Conservation (phyloP, 169 alveolate genomes). For the Plasmodium sp. region DNA sequence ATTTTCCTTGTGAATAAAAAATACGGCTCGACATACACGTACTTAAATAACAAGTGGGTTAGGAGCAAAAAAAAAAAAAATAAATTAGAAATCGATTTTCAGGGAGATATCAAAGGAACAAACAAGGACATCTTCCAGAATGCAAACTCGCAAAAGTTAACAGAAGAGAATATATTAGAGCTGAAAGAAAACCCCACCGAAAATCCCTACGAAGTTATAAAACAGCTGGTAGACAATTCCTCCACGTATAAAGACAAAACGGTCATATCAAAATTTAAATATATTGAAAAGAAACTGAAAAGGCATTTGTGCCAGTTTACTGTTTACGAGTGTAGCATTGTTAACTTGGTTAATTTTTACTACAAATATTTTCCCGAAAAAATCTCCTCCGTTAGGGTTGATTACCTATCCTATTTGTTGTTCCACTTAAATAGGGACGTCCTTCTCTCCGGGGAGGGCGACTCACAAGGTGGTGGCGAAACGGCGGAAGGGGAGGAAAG, state of each 20-base stretch:
- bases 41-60: conserved; percentile 54
- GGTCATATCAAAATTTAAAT: conserved; percentile 40
- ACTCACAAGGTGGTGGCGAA: neutral
- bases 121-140: conserved; percentile 42
- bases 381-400: conserved; percentile 24
- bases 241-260: conserved; percentile 53
- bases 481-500: neutral
- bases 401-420: conserved; percentile 35
- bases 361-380: conserved; percentile 60
- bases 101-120: conserved; percentile 36
- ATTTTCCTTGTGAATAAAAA: conserved; percentile 50
- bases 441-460: neutral
- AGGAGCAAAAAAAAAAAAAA: conserved; percentile 20
- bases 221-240: conserved; percentile 31
- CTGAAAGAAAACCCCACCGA: conserved; percentile 18
- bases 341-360: conserved; percentile 21
- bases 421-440: conserved; percentile 26
- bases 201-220: conserved; percentile 64
- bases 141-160: conserved; percentile 45
- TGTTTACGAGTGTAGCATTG: conserved; percentile 42
- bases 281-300: conserved; percentile 46
- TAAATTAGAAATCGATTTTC: conserved; percentile 25
- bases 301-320: conserved; percentile 71
- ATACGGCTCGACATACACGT: conserved; percentile 60
- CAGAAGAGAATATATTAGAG: conserved; percentile 44